Base-by-base conservation (phyloP, 768 basidiomycete species). In the Terana coerulea region DNA sequence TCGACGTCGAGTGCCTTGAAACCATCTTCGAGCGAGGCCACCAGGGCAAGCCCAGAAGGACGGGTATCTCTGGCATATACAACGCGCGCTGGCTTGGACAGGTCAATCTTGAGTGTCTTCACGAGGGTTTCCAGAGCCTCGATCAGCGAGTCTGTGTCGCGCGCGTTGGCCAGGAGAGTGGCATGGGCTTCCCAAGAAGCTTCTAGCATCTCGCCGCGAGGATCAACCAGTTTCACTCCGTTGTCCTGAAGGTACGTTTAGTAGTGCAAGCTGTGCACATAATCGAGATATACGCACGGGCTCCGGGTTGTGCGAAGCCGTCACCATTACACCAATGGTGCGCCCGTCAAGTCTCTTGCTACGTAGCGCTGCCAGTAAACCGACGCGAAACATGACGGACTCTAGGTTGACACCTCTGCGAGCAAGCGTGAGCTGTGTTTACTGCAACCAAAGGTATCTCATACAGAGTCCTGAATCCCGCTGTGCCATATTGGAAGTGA, bases 271-370 rank as follows among this genome's bases (percentile, higher is more conserved):
- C 28, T 26, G 48, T 35, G 50, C 19, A 35, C 44, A 44, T 21
- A 25, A 2, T 45, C 42, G 54, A 24, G 36, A 79, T 58, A 29
- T 5, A 49, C 56, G 21, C 62, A 94, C 95, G 64, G 82, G 78
- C 65, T 95, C 95, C n/a, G 97, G 95, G 67, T 99, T 99, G 70
- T 99, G 97, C n/a, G 93, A 95, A 2, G 97, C 97, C 31, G 97
- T 99, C 65, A 99, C 86, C 97, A 99, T 98, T 19, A 98, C 91
- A 14, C 97, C 97, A 60, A 99, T 88, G 22, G 85, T 86, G 65
- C 85, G 88, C 24, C 97, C 93, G 64, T 87, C 86, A n/a, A 94
- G 76, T 56, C 82, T 85, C 74, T 88, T 97, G 72, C 94, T 98
- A 52, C 97, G 75, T 44, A 99, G 75, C 5, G 80, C 90, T 39